Conservation (phyloP, 345 rosid genomes). For the Hevea brasiliensis region DNA sequence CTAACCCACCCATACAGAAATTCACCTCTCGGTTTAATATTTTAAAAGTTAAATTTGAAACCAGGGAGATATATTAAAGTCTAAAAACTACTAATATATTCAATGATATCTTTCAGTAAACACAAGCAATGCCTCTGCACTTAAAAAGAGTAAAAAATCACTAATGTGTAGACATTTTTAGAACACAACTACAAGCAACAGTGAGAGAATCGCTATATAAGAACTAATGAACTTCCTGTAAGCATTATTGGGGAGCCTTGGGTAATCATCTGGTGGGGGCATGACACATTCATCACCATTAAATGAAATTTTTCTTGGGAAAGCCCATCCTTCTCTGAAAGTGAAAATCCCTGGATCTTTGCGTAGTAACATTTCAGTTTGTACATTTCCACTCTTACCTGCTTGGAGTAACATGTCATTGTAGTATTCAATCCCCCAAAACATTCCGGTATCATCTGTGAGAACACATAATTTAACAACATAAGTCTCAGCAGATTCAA, state of each 20-base stretch:
- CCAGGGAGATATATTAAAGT: too few relatives aligned
- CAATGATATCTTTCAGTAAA: too few relatives aligned
- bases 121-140: too few relatives aligned
- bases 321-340: conserved; percentile 79
- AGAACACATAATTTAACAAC: neutral
- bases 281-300: conserved; percentile 91
- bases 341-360: conserved; percentile 59
- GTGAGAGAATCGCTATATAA: conserved; percentile 10
- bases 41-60: too few relatives aligned
- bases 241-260: conserved; percentile 54
- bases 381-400: conserved; percentile 64
- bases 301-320: conserved; percentile 71
- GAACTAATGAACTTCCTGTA: conserved; percentile 6
- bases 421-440: conserved; percentile 75
- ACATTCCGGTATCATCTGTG: conserved; percentile 81
- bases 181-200: conserved; percentile 1
- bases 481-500: neutral
- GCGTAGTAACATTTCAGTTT: conserved; percentile 60
- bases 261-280: conserved; percentile 78
- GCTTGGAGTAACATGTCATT: conserved; percentile 71
- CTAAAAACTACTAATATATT: too few relatives aligned
- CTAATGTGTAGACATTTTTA: too few relatives aligned
- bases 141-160: too few relatives aligned
- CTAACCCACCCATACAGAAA: too few relatives aligned
- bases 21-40: too few relatives aligned